Evolutionary conservation across 495 filamentous ascomycete genomes (phyloP).

Genomic region (Evansstolkia leycettana): DNA sequence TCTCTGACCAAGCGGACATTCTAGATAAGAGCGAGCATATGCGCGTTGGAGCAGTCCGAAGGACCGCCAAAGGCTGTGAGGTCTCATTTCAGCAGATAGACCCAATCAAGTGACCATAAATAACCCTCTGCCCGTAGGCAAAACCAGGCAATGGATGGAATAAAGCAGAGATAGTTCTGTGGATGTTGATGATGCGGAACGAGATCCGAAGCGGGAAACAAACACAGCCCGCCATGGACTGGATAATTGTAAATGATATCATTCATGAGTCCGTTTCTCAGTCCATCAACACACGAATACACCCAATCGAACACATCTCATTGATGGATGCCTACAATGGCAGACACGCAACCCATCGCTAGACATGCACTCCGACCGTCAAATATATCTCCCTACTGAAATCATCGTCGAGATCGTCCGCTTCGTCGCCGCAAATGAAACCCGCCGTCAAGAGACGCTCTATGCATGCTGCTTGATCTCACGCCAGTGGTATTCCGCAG

Average conservation of each 20-base stretch:
- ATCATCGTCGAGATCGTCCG: constrained; percentile 36
- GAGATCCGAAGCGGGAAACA: background rate
- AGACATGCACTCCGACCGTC: constrained; percentile 7
- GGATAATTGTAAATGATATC: constrained; percentile 1
- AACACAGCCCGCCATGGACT: background rate
- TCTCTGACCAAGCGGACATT: constrained; percentile 8
- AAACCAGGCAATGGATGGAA: too few species aligned
- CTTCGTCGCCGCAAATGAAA: constrained; percentile 11
- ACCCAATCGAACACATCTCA: background rate
- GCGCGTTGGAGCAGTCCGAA: constrained; percentile 18
- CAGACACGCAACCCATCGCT: constrained; percentile 1
- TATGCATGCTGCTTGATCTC: constrained; percentile 45
- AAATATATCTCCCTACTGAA: constrained; percentile 33
- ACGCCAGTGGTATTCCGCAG: constrained; percentile 51
- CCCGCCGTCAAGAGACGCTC: constrained; percentile 30
- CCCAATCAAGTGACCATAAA: too few species aligned
- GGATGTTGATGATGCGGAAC: background rate
- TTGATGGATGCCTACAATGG: constrained; percentile 2
- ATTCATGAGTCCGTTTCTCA: background rate
- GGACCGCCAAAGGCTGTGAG: constrained; percentile 16
- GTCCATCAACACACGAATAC: too few species aligned
- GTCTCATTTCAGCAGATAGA: constrained; percentile 11
- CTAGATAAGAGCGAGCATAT: constrained; percentile 9
- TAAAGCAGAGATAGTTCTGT: too few species aligned
- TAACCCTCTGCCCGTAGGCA: too few species aligned